Evolutionary conservation across 495 filamentous ascomycete genomes (phyloP).

Genomic region (Aspergillus ostianus): DNA sequence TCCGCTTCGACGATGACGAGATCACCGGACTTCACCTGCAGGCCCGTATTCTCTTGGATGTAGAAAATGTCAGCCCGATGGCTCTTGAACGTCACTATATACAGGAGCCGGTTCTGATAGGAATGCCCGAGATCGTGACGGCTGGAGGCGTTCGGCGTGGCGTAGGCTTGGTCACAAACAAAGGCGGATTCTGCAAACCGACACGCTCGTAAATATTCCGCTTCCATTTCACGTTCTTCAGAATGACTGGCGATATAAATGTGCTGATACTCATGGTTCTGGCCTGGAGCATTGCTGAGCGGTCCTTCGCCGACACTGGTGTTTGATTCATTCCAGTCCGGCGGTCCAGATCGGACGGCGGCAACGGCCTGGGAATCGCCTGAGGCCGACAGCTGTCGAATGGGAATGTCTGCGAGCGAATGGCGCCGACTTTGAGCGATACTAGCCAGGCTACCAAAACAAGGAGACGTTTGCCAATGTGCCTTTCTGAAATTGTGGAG

Average conservation of each 20-base stretch:
- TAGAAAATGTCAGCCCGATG: conserved; percentile 93
- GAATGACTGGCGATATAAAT: conserved; percentile 32
- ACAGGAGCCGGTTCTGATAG: no score
- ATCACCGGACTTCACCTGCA: conserved; percentile 86
- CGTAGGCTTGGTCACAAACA: conserved; percentile 48
- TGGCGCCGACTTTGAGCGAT: conserved; percentile 86
- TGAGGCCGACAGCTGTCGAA: conserved; percentile 63
- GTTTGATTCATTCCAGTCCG: conserved; percentile 40
- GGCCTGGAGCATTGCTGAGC: conserved; percentile 31
- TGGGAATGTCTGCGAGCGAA: conserved; percentile 82
- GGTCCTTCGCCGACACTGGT: conserved; percentile 32
- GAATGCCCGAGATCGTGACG: conserved; percentile 51
- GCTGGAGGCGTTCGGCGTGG: no score
- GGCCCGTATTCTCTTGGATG: conserved; percentile 88
- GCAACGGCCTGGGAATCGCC: conserved; percentile 44
- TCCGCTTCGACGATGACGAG: conserved; percentile 97
- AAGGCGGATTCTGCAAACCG: conserved; percentile 51
- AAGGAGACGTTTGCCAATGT: conserved; percentile 84
- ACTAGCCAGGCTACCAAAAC: conserved; percentile 69
- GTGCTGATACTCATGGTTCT: conserved; percentile 44
- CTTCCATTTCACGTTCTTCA: conserved; percentile 38
- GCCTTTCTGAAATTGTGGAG: conserved; percentile 76
- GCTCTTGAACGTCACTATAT: conserved; percentile 95
- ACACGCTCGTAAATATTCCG: conserved; percentile 45
- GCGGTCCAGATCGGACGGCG: conserved; percentile 22